Base-by-base conservation (phyloP, 2,329 filamentous ascomycete genomes). In the Mycosphaerella sp. region DNA sequence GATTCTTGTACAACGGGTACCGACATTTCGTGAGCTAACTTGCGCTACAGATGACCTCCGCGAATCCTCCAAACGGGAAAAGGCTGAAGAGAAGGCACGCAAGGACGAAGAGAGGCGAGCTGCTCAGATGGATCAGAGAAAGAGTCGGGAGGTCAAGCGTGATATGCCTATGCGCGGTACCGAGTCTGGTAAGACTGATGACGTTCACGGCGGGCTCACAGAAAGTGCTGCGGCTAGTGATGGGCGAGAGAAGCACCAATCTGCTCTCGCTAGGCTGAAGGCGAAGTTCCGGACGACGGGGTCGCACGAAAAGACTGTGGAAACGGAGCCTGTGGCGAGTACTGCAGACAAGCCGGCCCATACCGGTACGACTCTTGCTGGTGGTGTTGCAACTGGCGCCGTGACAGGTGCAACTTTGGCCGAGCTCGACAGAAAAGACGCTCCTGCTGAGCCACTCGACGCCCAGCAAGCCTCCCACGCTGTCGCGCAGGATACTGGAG, bases 101-200 rank as follows among this genome's bases (percentile, higher is more conserved):
- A 78, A 74, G 57, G 72, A 73, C 1, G 79, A 80, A 56, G 75
- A 81, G 56, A 81, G 78, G 62, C 73, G 63, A 2, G 16, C 66
- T 8, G 55, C 53, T n/a, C 68, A 78, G 54, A 75, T 77, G 49
- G 76, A 81, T 49, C 81, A 79, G 64, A 76, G 74, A 18, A 80
- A 64, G 59, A 66, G 64, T 41, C 53, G 59, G 30, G 61, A 63
- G 9, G 59, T 62, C 27, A 62, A 65, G 41, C 58, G 56, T 47
- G 60, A 63, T 8, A 55, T 49, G 36, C 36, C 14, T 17, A 10
- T 28, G 28, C 34, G 49, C 13, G 17, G 41, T 28, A 53, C 32
- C 25, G 53, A 53, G 27, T 43, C 44, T 27, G 56, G 51, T 12
- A 43, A 43, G 16, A 51, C 39, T 12, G 40, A 45, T 17, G 47